These are phyloP conservation scores for Moesziomyces antarcticus DNA, from an alignment of 1,284 basidiomycete species.

Conservation along the genomic window DNA sequence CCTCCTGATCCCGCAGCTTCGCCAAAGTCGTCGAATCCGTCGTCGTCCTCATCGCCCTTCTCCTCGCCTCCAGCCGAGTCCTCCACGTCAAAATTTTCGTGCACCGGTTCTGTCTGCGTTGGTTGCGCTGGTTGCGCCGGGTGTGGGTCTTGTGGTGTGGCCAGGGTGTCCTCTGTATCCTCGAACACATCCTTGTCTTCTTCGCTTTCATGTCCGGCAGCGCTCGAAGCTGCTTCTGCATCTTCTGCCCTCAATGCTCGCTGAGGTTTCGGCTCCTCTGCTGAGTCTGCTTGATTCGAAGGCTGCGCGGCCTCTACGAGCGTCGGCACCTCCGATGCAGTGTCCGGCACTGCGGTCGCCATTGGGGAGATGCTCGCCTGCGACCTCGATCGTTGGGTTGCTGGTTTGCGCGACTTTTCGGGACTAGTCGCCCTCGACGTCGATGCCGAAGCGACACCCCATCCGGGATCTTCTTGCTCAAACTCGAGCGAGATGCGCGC, in stretches of 20 bases:
- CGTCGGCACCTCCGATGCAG: neutral
- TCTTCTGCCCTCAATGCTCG: neutral
- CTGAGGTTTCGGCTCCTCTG: neutral
- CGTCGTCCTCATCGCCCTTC: constrained; percentile 12
- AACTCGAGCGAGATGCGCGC: constrained; percentile 22
- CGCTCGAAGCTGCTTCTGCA: neutral
- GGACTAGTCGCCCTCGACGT: constrained; percentile 28
- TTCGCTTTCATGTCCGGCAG: neutral
- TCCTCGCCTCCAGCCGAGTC: constrained; percentile 3
- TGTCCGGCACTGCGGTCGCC: neutral
- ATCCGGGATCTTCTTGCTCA: constrained; percentile 42
- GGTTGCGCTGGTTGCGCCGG: constrained; percentile 16
- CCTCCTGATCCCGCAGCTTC: constrained; percentile 14
- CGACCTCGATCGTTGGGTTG: neutral
- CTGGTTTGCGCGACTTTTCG: constrained; percentile 27
- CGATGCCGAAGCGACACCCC: constrained; percentile 27
- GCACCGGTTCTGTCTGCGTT: constrained; percentile 3
- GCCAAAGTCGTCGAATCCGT: constrained; percentile 48
- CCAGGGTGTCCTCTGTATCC: constrained; percentile 2
- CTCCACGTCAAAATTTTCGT: neutral
- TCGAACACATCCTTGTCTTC: neutral
- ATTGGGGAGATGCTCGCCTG: constrained; percentile 1
- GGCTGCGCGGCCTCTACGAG: too few species aligned
- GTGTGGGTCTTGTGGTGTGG: constrained; percentile 12
- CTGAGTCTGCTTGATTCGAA: neutral